phyloP scores from a whole-genome alignment of 106 monocot genomes.

The Cymbidium sinense region DNA sequence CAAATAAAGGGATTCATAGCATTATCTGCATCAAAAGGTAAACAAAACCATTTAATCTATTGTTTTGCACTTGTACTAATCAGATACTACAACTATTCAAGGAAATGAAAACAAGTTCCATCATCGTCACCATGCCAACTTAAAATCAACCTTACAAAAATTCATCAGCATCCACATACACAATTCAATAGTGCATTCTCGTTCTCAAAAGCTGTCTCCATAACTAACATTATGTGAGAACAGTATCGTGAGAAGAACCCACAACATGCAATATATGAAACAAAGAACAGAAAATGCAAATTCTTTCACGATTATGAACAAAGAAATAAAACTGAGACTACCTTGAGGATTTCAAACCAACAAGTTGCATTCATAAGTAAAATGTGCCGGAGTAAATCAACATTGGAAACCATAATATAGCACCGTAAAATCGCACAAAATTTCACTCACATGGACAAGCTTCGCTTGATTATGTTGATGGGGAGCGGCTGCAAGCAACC shows the following conservation, averaged over 20 bases:
- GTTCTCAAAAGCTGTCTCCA: background rate
- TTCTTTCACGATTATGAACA: background rate
- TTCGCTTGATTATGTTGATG: slow-evolving; percentile 75
- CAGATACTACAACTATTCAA: background rate
- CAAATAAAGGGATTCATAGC: background rate
- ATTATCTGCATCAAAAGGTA: background rate
- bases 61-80: background rate
- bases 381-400: background rate
- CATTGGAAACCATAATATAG: background rate
- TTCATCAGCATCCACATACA: background rate
- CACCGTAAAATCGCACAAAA: background rate
- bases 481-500: slow-evolving; percentile 77
- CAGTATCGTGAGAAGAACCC: background rate
- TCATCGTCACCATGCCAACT: background rate
- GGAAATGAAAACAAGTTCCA: background rate
- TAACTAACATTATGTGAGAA: background rate
- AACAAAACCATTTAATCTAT: background rate
- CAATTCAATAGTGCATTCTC: background rate
- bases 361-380: background rate
- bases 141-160: background rate
- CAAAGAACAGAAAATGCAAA: background rate
- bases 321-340: background rate
- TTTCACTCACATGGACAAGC: slow-evolving; percentile 71
- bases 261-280: background rate
- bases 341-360: background rate